phyloP scores from a whole-genome alignment of 2,329 filamentous ascomycete genomes.

The Aspergillus sp. region DNA sequence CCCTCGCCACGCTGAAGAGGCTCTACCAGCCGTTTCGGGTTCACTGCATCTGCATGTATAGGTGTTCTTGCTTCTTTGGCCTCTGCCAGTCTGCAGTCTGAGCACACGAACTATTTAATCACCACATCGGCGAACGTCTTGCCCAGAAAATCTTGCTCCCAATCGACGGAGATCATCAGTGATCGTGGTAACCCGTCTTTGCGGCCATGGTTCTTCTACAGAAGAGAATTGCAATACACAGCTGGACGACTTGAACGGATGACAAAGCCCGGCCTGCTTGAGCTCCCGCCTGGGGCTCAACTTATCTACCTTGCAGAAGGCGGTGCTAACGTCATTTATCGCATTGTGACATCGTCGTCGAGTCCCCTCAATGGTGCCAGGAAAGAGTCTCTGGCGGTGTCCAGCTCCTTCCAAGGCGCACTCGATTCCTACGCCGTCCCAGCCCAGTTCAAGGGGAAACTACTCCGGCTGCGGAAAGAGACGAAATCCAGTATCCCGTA shows the following conservation, averaged over 20 bases:
- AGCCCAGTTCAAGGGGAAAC: conserved; percentile 41
- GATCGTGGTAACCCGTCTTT: conserved; percentile 8
- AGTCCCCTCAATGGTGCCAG: conserved; percentile 22
- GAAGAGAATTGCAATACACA: conserved; percentile 7
- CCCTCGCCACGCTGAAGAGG: conserved; percentile 10
- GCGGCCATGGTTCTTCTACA: conserved; percentile 18
- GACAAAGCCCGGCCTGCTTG: conserved; percentile 31
- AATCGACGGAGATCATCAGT: not conserved
- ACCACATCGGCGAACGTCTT: not conserved
- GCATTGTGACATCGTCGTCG: conserved; percentile 47
- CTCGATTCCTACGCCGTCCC: conserved; percentile 19
- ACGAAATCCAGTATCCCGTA: conserved; percentile 53
- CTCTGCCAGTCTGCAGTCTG: conserved; percentile 9
- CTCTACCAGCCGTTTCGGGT: conserved; percentile 11
- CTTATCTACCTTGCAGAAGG: conserved; percentile 62
- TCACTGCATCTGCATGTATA: conserved; percentile 13
- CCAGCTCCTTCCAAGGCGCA: conserved; percentile 14
- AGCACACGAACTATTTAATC: conserved; percentile 13
- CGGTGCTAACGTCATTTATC: conserved; percentile 74
- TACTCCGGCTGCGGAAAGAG: conserved; percentile 63
- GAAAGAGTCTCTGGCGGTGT: conserved; percentile 21
- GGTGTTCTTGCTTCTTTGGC: conserved; percentile 6
- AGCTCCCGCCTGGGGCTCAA: conserved; percentile 35
- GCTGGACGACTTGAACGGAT: conserved; percentile 25
- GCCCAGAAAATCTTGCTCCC: conserved; percentile 1